phyloP scores from a whole-genome alignment of 2,329 filamentous ascomycete genomes.

The Hymenoscyphus fraxineus region DNA sequence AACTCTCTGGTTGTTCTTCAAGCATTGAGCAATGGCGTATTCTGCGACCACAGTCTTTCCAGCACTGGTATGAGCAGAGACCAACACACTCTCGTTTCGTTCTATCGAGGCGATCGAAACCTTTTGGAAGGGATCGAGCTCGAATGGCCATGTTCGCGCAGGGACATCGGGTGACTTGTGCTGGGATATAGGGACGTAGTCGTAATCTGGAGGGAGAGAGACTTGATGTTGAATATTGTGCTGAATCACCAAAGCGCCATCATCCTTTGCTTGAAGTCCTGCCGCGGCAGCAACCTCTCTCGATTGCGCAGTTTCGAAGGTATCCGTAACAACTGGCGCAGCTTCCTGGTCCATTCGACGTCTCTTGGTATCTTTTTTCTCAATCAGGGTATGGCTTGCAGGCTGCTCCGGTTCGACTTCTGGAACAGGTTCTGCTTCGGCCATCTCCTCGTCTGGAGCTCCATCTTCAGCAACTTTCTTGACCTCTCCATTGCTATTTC shows the following conservation, averaged over 20 bases:
- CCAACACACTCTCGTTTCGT: constrained; percentile 90
- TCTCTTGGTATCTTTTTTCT: constrained; percentile 56
- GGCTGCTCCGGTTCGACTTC: constrained; percentile 32
- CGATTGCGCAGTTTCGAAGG: constrained; percentile 91
- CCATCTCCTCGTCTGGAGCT: constrained; percentile 68
- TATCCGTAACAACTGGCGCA: constrained; percentile 81
- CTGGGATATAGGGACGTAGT: constrained; percentile 90
- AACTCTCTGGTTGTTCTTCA: constrained; percentile 95
- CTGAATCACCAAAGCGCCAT: constrained; percentile 70
- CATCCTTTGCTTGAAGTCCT: constrained; percentile 33
- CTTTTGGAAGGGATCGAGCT: constrained; percentile 95
- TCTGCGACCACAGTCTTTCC: constrained; percentile 98
- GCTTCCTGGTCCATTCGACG: constrained; percentile 61
- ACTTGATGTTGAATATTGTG: constrained; percentile 99
- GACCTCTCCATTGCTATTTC: constrained; percentile 76
- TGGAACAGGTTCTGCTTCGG: constrained; percentile 34
- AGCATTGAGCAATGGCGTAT: constrained; percentile 94
- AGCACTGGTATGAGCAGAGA: constrained; percentile 94
- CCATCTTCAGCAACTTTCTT: constrained; percentile 50
- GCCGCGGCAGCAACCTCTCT: constrained; percentile 71
- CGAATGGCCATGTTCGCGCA: constrained; percentile 81
- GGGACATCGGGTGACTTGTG: constrained; percentile 88
- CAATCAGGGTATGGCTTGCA: constrained; percentile 42
- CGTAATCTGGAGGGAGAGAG: constrained; percentile 87
- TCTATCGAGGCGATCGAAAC: constrained; percentile 93